A percentile compares a stretch with the other conserved stretches of the same genome.
Evolutionary conservation across 805 yeast species (phyloP).

Genomic region (Metschnikowia peoriensis): DNA sequence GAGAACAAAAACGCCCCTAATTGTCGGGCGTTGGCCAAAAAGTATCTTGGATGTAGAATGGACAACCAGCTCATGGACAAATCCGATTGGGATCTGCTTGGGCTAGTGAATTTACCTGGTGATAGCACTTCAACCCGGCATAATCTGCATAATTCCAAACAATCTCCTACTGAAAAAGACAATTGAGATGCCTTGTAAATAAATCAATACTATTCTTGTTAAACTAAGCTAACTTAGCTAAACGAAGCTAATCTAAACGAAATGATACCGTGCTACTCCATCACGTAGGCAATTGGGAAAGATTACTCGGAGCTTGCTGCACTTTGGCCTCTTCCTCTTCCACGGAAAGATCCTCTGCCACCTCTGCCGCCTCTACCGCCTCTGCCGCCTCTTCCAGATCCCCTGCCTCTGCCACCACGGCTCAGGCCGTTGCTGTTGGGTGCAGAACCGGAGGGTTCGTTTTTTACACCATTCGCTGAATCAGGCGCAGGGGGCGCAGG

Average conservation of each 20-base stretch:
- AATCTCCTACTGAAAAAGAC: neutral
- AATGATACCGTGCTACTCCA: too few relatives aligned
- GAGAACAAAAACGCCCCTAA: constrained; percentile 86
- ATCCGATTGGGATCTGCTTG: constrained; percentile 44
- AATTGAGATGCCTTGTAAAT: constrained; percentile 1
- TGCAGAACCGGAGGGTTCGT: neutral
- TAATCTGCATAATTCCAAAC: neutral
- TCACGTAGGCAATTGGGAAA: too few relatives aligned
- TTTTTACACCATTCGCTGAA: neutral
- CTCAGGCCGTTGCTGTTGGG: constrained; percentile 2
- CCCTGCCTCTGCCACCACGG: constrained; percentile 13
- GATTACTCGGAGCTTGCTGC: neutral
- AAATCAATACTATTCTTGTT: constrained; percentile 1
- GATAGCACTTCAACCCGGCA: constrained; percentile 16
- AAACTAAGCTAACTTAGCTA: too few relatives aligned
- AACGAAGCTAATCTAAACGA: too few relatives aligned
- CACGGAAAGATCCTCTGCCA: constrained; percentile 11
- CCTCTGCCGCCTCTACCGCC: constrained; percentile 21
- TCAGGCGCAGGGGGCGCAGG: neutral
- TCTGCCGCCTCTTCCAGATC: constrained; percentile 22
- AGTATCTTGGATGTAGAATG: constrained; percentile 86
- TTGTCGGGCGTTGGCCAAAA: constrained; percentile 80
- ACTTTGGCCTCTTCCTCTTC: constrained; percentile 16
- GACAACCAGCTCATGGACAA: constrained; percentile 53
- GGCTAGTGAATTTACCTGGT: constrained; percentile 42